Evolutionary conservation across 2,329 filamentous ascomycete genomes (phyloP), one percentile per base, ranked within the genome.

Genomic region (Plenodomus tracheiphilus): DNA sequence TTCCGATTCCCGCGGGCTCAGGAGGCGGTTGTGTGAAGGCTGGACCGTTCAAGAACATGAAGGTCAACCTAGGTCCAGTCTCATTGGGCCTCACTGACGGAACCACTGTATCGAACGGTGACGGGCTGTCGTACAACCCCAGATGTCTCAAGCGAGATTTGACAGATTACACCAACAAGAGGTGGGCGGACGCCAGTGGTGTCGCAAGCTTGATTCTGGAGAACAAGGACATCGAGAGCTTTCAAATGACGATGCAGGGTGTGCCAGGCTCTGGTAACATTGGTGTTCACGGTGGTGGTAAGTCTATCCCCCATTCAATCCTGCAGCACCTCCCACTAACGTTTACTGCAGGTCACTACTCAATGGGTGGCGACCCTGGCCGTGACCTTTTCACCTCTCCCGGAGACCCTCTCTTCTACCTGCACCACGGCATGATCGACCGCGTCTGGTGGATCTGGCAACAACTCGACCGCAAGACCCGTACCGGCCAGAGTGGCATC

Each of bases 21-120:
- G 81, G 82, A 16, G 82, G 81, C 22, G 82, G 81, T 1, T 84
- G 81, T 58, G 71, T 85, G 4, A 70, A 63, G 9, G 70, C 67
- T 1, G 81, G 81, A 0, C 81, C 80, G 0, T 82, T 83, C 67
- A 75, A 71, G 51, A 70, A 81, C 42, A 56, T 61, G 49, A 58
- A 37, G 5, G 58, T 64, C 38, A 58, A 58, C 30, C 53, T 61
- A 25, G 54, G 56, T 8, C 56, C 57, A 4, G 55, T 58, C 18
- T 20, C 47, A 15, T 38, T 60, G 18, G 43, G 39, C 3, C 36
- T 62, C 1, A 48, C 50, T 19, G 42, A 58, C 35, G 59, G 65
- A 2, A 46, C 53, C 0, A 49, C 64, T 0, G 69, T 74, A 40
- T 59, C 72, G 4, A 60, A 64, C 17, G 54, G 54, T 15, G 43